Evolutionary conservation across 345 rosid genomes (phyloP), one percentile per base, ranked within the genome.

Genomic region (Hypericum perforatum): DNA sequence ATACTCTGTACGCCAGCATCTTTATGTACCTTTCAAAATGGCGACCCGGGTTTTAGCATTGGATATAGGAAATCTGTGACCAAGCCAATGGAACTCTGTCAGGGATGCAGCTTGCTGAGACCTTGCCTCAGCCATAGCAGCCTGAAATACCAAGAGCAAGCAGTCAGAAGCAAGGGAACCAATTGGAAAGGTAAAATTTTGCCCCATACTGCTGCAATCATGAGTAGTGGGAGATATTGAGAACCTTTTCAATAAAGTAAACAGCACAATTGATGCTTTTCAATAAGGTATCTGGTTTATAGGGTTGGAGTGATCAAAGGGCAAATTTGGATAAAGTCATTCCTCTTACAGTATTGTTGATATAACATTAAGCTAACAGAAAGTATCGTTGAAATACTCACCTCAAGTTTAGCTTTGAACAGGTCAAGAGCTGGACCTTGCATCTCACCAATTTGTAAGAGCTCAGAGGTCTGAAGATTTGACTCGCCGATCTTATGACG

Each of bases 341-440:
- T 22, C 32, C 32, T 22, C 32, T 22, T 1, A n/a, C n/a, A 22
- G 32, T 22, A 22, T 22, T 22, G 32, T 4, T 4, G 32, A 22
- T 22, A 22, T 1, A 22, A 22, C 32, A 22, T 22, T 22, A 1
- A 22, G 32, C 32, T 1, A 22, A 22, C 1, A 1, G 4, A 22
- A 22, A 22, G 32, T 4, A 38, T 44, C 43, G 53, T 11, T 16
- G n/a, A 54, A 54, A 63, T 15, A 6, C 48, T 60, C 59, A 86
- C 97, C 97, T 94, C 97, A 61, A 94, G 73, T 73, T 94, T 94
- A 45, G 91, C 75, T 74, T 78, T 89, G 76, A 94, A 89, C 60
- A 88, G 99, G 76, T 94, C 97, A 51, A 78, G 64, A 10, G 94
- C 99, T 56, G 99, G 99, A 58, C 97, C 99, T 80, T 92, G 94